phyloP scores from a whole-genome alignment of 441 rosid genomes.

The Eutrema salsugineum region DNA sequence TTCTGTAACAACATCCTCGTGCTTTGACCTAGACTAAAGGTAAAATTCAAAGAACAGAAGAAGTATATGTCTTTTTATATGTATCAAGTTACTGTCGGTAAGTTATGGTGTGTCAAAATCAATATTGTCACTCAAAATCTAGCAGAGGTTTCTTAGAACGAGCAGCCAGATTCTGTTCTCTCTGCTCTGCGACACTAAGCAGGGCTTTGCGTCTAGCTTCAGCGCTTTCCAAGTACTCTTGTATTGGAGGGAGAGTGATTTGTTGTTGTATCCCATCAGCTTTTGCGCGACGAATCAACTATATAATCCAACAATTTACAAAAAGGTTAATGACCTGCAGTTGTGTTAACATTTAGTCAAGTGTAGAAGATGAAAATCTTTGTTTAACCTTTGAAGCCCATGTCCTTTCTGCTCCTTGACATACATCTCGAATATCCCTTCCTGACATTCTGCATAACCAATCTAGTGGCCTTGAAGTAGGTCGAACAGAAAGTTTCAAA shows the following conservation, averaged over 20 bases:
- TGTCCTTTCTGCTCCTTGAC: slow-evolving; percentile 94
- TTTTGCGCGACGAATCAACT: slow-evolving; percentile 71
- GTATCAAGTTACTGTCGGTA: not conserved
- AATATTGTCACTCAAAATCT: slow-evolving; percentile 35
- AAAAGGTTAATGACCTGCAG: not conserved
- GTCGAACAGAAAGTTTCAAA: not conserved
- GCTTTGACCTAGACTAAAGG: not conserved
- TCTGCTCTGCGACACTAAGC: slow-evolving; percentile 36
- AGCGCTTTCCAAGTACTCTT: slow-evolving; percentile 71
- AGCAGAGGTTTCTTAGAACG: slow-evolving; percentile 39
- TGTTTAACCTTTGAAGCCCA: slow-evolving; percentile 87
- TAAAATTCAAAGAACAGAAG: not conserved
- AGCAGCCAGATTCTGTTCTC: slow-evolving; percentile 6
- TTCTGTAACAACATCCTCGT: not conserved
- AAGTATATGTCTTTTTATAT: not conserved
- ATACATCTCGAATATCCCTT: slow-evolving; percentile 82
- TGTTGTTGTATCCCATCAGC: slow-evolving; percentile 37
- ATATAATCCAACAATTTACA: slow-evolving; percentile 8
- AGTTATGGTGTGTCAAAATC: not conserved
- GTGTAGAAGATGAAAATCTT: not conserved
- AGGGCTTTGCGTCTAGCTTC: slow-evolving; percentile 48
- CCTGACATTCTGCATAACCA: slow-evolving; percentile 73
- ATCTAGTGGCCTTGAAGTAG: not conserved
- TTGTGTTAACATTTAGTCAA: not conserved
- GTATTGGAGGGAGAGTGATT: slow-evolving; percentile 61